Conservation (phyloP, 202 grass and related monocot genomes). For the Carex arenaria region DNA sequence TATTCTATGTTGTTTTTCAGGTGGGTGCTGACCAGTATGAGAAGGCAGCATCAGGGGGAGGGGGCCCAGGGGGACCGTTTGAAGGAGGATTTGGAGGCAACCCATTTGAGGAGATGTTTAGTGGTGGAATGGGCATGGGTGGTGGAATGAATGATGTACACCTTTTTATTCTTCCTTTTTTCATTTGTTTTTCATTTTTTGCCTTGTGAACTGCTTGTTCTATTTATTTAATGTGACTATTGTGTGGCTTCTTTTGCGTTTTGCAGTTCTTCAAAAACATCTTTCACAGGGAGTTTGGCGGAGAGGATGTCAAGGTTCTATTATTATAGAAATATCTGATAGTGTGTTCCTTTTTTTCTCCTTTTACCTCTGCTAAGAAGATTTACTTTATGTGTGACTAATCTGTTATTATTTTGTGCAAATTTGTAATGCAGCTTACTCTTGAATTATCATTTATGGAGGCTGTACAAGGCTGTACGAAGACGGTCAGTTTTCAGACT, state of each 20-base stretch:
- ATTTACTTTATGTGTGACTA: background rate
- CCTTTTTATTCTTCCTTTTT: background rate
- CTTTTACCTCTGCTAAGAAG: background rate
- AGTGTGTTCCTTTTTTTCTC: slow-evolving; percentile 8
- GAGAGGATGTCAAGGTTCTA: slow-evolving; percentile 68
- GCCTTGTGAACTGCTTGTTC: slow-evolving; percentile 11
- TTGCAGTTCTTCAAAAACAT: slow-evolving; percentile 86
- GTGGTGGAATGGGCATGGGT: slow-evolving; percentile 29
- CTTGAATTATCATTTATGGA: slow-evolving; percentile 92
- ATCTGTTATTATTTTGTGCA: background rate
- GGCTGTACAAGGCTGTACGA: slow-evolving; percentile 81
- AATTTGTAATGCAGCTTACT: slow-evolving; percentile 33
- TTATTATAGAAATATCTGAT: slow-evolving; percentile 16
- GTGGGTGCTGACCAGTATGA: slow-evolving; percentile 79
- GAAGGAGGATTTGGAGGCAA: slow-evolving; percentile 64
- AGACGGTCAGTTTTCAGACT: slow-evolving; percentile 61
- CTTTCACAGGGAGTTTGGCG: slow-evolving; percentile 65
- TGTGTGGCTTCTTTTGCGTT: slow-evolving; percentile 15
- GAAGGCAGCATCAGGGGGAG: slow-evolving; percentile 57
- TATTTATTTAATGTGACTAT: slow-evolving; percentile 20
- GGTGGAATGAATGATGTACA: slow-evolving; percentile 91
- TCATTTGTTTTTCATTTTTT: background rate
- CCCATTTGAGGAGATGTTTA: slow-evolving; percentile 80
- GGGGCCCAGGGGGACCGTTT: slow-evolving; percentile 52
- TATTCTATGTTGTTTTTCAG: slow-evolving; percentile 32